Base-by-base conservation (phyloP, 768 basidiomycete species). In the Boletus edulis region DNA sequence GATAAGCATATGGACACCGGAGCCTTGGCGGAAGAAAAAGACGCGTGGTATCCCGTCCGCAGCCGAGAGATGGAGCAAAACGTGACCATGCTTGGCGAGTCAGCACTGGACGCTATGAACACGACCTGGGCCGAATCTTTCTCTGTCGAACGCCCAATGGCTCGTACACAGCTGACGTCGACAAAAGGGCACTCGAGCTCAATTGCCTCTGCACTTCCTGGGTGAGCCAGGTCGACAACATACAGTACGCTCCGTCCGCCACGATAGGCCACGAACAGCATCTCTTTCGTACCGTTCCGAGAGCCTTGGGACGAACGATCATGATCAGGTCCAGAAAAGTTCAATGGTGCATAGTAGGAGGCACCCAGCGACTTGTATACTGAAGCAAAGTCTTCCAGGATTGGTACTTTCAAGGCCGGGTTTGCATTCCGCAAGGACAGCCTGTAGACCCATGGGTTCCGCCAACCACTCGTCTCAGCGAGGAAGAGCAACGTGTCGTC, bases 381-480 rank as follows among this genome's bases (percentile, higher is more conserved):
- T 3, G 44, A 39, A 9, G 43, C 51, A 52, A 52, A 52, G 17
- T 46, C 51, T 24, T 52, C 38, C 18, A 32, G 51, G 7, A 46
- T 37, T 3, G 51, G 51, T 6, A 20, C 44, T 17, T 46, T 40
- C 44, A 52, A 46, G 44, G 39, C 44, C 2, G 51, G 51, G 31
- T 32, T 29, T 7, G 51, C 51, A 13, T 52, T 22, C 44, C 10
- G 24, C 37, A n/a, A 24, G 13, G 51, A 46, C 27, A 46, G 34
- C 18, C 29, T 46, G 37, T 46, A 52, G 5, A 52, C 14, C 51
- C 51, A 52, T 8, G 51, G 51, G 37, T 52, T 52, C 37, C 51
- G 51, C 51, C 44, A 52, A 6, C 51, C 51, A 15, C 51, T 52
- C 27, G 51, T 27, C 37, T 52, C 51, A 4, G 51, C 51, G 15